Conservation (phyloP, 352 stramenopile genomes). For the Globisporangium abappressorium region DNA sequence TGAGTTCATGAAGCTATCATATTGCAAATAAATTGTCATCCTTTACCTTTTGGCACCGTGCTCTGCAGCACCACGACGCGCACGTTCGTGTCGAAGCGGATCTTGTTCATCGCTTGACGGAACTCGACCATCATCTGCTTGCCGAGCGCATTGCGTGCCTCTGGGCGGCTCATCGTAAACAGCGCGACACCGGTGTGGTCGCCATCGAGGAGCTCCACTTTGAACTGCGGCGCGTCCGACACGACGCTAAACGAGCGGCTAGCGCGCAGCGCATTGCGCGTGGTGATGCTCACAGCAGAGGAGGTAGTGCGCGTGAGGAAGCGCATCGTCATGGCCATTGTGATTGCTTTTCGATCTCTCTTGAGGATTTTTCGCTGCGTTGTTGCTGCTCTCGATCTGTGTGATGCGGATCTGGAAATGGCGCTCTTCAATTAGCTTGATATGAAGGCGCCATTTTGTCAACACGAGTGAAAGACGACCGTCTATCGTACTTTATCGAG, state of each 20-base stretch:
- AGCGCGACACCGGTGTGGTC: constrained; percentile 59
- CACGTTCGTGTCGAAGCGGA: constrained; percentile 64
- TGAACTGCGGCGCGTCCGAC: constrained; percentile 36
- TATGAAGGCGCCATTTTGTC: constrained; percentile 5
- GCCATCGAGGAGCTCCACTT: constrained; percentile 57
- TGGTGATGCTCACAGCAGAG: neutral
- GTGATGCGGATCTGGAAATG: constrained; percentile 12
- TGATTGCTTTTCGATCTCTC: neutral
- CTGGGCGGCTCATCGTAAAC: constrained; percentile 75
- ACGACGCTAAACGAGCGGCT: constrained; percentile 18
- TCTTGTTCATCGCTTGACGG: constrained; percentile 54
- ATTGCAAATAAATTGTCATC: no score
- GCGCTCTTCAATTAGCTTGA: constrained; percentile 1
- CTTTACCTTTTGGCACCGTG: constrained; percentile 47
- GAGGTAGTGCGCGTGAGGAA: constrained; percentile 7
- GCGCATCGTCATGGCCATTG: constrained; percentile 15
- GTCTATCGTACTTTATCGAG: constrained; percentile 6
- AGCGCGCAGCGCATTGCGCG: neutral
- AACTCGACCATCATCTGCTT: constrained; percentile 84
- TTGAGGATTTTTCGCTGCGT: neutral
- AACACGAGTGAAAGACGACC: constrained; percentile 5
- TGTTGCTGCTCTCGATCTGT: neutral
- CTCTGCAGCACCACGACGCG: constrained; percentile 83
- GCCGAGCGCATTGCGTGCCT: constrained; percentile 74
- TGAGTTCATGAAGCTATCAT: no score